Percentiles rank a stretch among this genome's conserved stretches.
Conservation (phyloP, 1,284 basidiomycete species). For the Abortiporus biennis region DNA sequence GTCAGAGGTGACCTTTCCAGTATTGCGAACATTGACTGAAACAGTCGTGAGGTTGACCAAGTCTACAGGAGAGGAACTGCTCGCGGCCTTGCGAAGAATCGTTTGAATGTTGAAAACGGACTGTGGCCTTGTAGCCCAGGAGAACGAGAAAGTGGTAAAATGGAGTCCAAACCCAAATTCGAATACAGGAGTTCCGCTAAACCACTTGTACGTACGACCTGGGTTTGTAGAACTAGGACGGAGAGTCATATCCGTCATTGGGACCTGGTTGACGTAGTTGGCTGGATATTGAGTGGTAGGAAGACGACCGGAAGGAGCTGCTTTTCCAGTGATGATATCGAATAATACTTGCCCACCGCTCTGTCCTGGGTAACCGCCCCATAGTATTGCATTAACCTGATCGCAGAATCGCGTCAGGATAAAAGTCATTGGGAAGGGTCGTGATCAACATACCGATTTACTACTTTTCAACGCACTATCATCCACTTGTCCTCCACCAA, state of each 20-base stretch:
- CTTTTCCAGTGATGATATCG: conserved; percentile 43
- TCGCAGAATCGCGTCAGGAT: not conserved
- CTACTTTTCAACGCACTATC: conserved; percentile 38
- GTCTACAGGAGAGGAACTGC: conserved; percentile 29
- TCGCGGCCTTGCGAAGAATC: conserved; percentile 25
- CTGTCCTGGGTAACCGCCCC: conserved; percentile 52
- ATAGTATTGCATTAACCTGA: conserved; percentile 47
- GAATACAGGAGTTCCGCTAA: conserved; percentile 40
- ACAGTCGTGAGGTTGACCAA: conserved; percentile 43
- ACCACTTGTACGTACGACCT: conserved; percentile 56
- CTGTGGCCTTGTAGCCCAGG: conserved; percentile 28
- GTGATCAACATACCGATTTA: conserved; percentile 28
- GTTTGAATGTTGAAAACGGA: conserved; percentile 34
- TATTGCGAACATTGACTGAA: conserved; percentile 40
- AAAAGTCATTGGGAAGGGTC: conserved; percentile 1
- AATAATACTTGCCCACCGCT: conserved; percentile 46
- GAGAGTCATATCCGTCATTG: conserved; percentile 53
- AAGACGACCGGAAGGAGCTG: conserved; percentile 47
- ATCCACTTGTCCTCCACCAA: conserved; percentile 53
- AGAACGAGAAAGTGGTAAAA: conserved; percentile 42
- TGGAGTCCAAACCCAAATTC: conserved; percentile 48
- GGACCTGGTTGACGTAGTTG: conserved; percentile 39
- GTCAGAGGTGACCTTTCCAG: conserved; percentile 43
- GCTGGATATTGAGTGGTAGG: conserved; percentile 48
- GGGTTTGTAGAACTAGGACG: conserved; percentile 42